phyloP scores from a whole-genome alignment of 352 stramenopile species.

The Hyaloperonospora brassicae region DNA sequence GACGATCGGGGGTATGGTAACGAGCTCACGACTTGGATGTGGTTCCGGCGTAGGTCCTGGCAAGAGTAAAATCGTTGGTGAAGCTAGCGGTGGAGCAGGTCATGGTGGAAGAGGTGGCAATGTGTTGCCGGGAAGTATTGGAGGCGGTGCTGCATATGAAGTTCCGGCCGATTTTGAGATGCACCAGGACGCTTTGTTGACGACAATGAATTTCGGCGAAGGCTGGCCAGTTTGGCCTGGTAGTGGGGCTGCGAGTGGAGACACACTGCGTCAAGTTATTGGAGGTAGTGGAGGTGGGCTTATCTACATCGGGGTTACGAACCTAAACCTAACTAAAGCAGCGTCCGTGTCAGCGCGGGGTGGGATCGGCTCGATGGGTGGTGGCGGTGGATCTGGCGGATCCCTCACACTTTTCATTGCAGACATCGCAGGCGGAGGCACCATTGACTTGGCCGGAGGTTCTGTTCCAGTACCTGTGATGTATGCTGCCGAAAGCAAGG shows the following conservation, averaged over 20 bases:
- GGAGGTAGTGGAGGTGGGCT: constrained; percentile 65
- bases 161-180: constrained; percentile 17
- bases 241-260: constrained; percentile 47
- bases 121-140: constrained; percentile 43
- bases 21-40: constrained; percentile 40
- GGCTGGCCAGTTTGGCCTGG: constrained; percentile 61
- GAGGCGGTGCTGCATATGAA: constrained; percentile 40
- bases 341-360: constrained; percentile 47
- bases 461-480: constrained; percentile 17
- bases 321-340: constrained; percentile 36
- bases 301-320: constrained; percentile 53
- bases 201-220: constrained; percentile 13
- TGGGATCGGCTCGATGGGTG: constrained; percentile 44
- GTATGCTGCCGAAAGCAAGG: constrained; percentile 2
- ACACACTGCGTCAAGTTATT: constrained; percentile 40
- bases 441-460: constrained; percentile 52
- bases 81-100: constrained; percentile 57
- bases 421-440: constrained; percentile 49
- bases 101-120: constrained; percentile 59
- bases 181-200: constrained; percentile 9
- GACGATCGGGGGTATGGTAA: constrained; percentile 32
- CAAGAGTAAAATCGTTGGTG: constrained; percentile 38
- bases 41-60: constrained; percentile 41
- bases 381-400: constrained; percentile 65
- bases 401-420: constrained; percentile 52